Conservation (phyloP, 2,329 filamentous ascomycete genomes). For the Akanthomyces muscarius region DNA sequence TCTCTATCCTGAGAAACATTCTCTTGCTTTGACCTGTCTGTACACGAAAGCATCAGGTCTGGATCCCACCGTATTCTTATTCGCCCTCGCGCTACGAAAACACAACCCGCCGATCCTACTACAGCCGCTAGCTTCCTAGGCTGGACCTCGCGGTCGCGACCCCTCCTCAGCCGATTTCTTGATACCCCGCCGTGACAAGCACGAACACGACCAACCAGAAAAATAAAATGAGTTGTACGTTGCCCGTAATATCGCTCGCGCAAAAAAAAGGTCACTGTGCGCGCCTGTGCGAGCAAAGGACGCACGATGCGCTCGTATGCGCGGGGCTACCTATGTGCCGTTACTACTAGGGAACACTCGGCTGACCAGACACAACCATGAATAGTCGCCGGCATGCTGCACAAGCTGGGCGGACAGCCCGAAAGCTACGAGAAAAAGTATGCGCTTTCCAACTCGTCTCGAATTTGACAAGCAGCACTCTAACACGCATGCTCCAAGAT, state of each 20-base stretch:
- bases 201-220: background rate
- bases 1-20: background rate
- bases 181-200: conserved; percentile 13
- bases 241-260: background rate
- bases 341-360: background rate
- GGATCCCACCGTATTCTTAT: background rate
- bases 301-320: background rate
- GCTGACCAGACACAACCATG: background rate
- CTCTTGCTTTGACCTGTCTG: background rate
- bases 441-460: conserved; percentile 16
- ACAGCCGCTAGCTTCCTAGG: background rate
- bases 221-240: conserved; percentile 17
- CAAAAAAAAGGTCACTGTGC: background rate
- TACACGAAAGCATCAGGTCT: background rate
- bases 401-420: conserved; percentile 92
- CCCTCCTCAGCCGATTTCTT: conserved; percentile 3
- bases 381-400: conserved; percentile 82
- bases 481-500: conserved; percentile 42
- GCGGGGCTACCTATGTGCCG: background rate
- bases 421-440: conserved; percentile 99
- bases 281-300: background rate
- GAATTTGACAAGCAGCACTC: background rate
- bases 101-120: background rate
- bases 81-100: background rate
- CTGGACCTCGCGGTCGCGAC: conserved; percentile 9